Evolutionary conservation across 148 eudicot species (phyloP).

Genomic region (Drosera capensis): DNA sequence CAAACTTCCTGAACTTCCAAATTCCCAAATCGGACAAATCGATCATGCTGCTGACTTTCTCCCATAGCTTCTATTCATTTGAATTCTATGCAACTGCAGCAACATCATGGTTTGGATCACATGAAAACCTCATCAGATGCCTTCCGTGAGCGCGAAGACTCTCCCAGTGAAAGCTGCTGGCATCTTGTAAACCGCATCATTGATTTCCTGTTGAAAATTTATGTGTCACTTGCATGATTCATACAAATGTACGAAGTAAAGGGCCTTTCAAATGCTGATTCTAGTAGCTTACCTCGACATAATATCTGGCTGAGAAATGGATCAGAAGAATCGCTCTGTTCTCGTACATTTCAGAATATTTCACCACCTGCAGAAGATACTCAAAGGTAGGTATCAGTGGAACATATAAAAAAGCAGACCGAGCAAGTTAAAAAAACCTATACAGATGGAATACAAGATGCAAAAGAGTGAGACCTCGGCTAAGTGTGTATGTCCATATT

Average conservation of each 20-base stretch:
- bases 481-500: constrained; percentile 81
- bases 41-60: no score
- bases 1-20: no score
- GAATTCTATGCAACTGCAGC: no score
- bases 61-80: no score
- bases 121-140: constrained; percentile 31
- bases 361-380: constrained; percentile 35
- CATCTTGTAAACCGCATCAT: constrained; percentile 46
- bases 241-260: not conserved
- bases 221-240: not conserved
- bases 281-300: constrained; percentile 43
- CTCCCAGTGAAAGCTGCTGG: constrained; percentile 50
- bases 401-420: not conserved
- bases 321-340: constrained; percentile 89
- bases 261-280: not conserved
- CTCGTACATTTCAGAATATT: constrained; percentile 44
- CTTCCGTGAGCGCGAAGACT: constrained; percentile 64
- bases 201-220: constrained; percentile 52
- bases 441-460: not conserved
- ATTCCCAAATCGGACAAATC: no score
- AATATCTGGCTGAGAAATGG: constrained; percentile 89
- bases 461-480: constrained; percentile 53
- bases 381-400: constrained; percentile 3
- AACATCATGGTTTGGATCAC: no score
- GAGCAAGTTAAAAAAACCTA: not conserved